Evolutionary conservation across 1,139 yeast genomes (phyloP).

Genomic region (Taphrina flavorubra): DNA sequence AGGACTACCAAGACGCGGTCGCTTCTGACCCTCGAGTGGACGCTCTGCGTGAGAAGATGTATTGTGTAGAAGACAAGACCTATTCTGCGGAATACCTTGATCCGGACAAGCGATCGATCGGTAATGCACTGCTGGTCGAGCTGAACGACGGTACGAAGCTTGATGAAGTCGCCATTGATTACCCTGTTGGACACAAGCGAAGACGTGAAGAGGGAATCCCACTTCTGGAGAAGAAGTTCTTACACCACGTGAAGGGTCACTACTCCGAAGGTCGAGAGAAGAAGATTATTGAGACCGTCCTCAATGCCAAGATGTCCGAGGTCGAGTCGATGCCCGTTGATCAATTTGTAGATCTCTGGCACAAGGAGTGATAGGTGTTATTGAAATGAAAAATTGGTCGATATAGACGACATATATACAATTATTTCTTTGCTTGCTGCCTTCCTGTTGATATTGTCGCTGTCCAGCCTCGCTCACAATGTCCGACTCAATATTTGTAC

Average conservation of each 20-base stretch:
- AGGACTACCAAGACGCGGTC: slow-evolving; percentile 60
- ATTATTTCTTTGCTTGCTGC: not conserved
- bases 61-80: slow-evolving; percentile 59
- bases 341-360: slow-evolving; percentile 40
- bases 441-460: not conserved
- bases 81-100: slow-evolving; percentile 62
- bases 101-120: slow-evolving; percentile 63
- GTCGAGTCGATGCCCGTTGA: slow-evolving; percentile 37
- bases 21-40: slow-evolving; percentile 63
- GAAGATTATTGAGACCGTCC: slow-evolving; percentile 39
- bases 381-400: not conserved
- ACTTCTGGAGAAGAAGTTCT: slow-evolving; percentile 57
- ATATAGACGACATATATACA: not conserved
- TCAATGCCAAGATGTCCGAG: slow-evolving; percentile 36
- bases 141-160: slow-evolving; percentile 61
- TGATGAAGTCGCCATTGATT: slow-evolving; percentile 62
- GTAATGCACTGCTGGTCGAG: slow-evolving; percentile 60
- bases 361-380: slow-evolving; percentile 28
- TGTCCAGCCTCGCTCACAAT: too few species aligned
- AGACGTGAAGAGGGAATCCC: slow-evolving; percentile 67
- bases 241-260: slow-evolving; percentile 37
- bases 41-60: slow-evolving; percentile 61
- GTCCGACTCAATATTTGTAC: slow-evolving; percentile 44
- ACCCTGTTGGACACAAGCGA: slow-evolving; percentile 64
- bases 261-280: slow-evolving; percentile 40